Evolutionary conservation across 163 green algal genomes (phyloP).

Genomic region (Scenedesmus sp.): DNA sequence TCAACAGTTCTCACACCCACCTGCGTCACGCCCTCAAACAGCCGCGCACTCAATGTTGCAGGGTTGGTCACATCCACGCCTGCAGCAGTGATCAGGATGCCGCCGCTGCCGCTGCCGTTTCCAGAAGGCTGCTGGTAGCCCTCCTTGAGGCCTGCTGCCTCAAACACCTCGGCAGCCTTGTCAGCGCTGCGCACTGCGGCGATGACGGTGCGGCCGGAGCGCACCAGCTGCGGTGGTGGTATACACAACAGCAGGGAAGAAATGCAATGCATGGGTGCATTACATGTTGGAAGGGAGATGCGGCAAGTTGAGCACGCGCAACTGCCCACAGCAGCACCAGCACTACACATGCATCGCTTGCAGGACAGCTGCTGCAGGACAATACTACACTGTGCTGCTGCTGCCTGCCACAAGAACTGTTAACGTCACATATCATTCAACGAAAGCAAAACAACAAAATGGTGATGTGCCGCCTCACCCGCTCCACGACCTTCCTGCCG

Average conservation of each 20-base stretch:
- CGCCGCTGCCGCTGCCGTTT: constrained; percentile 23
- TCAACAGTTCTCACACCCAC: constrained; percentile 18
- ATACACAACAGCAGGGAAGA: background rate
- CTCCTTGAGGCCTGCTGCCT: constrained; percentile 17
- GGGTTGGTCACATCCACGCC: constrained; percentile 82
- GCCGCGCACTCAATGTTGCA: constrained; percentile 65
- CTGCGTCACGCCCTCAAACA: constrained; percentile 87
- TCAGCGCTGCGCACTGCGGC: constrained; percentile 71
- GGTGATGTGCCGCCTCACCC: constrained; percentile 54
- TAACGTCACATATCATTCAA: background rate
- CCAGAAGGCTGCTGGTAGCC: constrained; percentile 6
- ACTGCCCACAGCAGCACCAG: too few relatives aligned
- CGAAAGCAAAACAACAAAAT: background rate
- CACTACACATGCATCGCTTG: too few relatives aligned
- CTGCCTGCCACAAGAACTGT: background rate
- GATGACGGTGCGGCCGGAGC: constrained; percentile 79
- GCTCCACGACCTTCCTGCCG: constrained; percentile 73
- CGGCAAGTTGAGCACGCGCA: too few relatives aligned
- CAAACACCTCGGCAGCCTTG: constrained; percentile 59
- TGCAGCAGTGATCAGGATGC: constrained; percentile 72
- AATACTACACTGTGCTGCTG: too few relatives aligned
- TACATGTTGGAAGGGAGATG: too few relatives aligned
- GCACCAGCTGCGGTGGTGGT: constrained; percentile 63
- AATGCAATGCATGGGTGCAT: too few relatives aligned
- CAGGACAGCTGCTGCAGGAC: too few relatives aligned